These are phyloP conservation scores for Geranomyces variabilis DNA, from an alignment of 192 early-diverging fungal genomes.

Conservation along the genomic window DNA sequence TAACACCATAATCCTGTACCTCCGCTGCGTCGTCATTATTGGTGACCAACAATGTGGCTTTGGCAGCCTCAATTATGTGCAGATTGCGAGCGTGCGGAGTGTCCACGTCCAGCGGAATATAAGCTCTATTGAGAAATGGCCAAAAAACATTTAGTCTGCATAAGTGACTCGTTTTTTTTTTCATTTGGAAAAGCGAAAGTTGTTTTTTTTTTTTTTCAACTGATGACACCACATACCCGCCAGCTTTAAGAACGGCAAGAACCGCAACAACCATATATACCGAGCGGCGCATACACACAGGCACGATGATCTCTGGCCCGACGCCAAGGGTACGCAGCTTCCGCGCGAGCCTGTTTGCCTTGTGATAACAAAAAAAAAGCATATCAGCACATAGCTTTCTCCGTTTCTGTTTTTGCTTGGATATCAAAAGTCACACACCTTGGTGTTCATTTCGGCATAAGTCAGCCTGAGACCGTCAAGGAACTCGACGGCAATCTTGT, in stretches of 20 bases:
- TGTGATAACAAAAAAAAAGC: too few relatives aligned
- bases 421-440: too few relatives aligned
- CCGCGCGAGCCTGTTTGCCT: constrained; percentile 23
- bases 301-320: neutral
- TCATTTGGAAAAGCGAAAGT: too few relatives aligned
- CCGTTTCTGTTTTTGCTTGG: too few relatives aligned
- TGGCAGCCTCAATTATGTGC: too few relatives aligned
- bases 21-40: neutral
- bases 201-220: too few relatives aligned
- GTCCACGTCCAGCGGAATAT: too few relatives aligned
- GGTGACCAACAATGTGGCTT: neutral
- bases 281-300: neutral
- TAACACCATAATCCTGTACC: too few relatives aligned
- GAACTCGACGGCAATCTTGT: constrained; percentile 22
- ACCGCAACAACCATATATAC: constrained; percentile 3
- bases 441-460: constrained; percentile 26
- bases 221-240: constrained; percentile 33
- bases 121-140: too few relatives aligned
- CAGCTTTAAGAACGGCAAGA: constrained; percentile 40
- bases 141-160: neutral
- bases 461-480: constrained; percentile 13
- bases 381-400: too few relatives aligned
- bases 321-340: constrained; percentile 2
- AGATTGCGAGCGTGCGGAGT: too few relatives aligned
- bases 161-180: neutral